These are phyloP conservation scores for Fraxinus cuspidata DNA, from an alignment of 257 asterid species.

Conservation along the genomic window DNA sequence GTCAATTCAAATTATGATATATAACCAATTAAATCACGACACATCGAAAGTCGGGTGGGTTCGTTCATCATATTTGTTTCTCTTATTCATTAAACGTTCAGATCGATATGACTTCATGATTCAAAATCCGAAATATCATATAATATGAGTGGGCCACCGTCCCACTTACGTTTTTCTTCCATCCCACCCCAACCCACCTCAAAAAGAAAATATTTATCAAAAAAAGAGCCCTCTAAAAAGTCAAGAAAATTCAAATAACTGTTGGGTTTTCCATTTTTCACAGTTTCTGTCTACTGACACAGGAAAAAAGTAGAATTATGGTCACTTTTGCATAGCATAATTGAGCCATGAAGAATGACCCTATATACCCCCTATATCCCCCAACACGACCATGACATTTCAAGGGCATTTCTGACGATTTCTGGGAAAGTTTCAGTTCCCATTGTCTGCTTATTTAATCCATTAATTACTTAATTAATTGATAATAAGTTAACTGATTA, in stretches of 20 bases:
- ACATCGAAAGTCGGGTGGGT: too few species aligned
- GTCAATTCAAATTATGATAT: too few species aligned
- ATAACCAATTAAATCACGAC: too few species aligned
- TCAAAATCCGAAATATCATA: too few species aligned
- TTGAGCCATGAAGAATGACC: slow-evolving; percentile 32
- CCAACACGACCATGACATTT: slow-evolving; percentile 47
- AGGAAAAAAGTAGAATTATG: slow-evolving; percentile 45
- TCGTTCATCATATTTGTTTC: too few species aligned
- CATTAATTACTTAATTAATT: slow-evolving; percentile 34
- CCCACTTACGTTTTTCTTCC: too few species aligned
- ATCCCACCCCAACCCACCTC: not conserved
- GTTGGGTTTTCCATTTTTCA: slow-evolving; percentile 21
- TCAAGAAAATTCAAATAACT: slow-evolving; percentile 39
- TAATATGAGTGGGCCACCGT: too few species aligned
- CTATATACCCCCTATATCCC: slow-evolving; percentile 43
- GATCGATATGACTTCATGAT: too few species aligned
- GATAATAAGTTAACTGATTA: slow-evolving; percentile 39
- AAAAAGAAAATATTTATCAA: slow-evolving; percentile 13
- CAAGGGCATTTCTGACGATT: slow-evolving; percentile 68
- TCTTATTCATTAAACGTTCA: too few species aligned
- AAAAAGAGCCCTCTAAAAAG: slow-evolving; percentile 29
- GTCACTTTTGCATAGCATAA: slow-evolving; percentile 43
- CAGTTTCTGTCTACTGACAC: slow-evolving; percentile 41
- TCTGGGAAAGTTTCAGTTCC: slow-evolving; percentile 38
- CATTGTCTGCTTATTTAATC: slow-evolving; percentile 22